Percentiles rank a stretch among this genome's conserved stretches.
phyloP scores from a whole-genome alignment of 2,329 filamentous ascomycete genomes.

The Didymella pomorum region DNA sequence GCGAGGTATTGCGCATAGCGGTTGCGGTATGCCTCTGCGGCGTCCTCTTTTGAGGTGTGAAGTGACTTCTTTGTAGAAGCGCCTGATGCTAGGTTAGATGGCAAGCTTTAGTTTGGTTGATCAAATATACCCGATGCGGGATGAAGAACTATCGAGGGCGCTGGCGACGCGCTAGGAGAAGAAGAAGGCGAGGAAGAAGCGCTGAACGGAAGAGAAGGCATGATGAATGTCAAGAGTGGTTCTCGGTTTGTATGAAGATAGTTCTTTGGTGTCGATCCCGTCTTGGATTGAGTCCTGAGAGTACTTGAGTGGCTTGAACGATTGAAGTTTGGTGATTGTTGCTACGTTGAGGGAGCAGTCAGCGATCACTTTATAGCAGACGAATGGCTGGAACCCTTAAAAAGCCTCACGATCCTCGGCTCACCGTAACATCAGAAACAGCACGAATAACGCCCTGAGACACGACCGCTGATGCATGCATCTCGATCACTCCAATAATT shows the following conservation, averaged over 20 bases:
- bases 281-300: constrained; percentile 28
- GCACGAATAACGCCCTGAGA: constrained; percentile 38
- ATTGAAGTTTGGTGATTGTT: constrained; percentile 36
- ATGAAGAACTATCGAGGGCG: constrained; percentile 52
- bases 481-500: constrained; percentile 43
- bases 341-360: constrained; percentile 37
- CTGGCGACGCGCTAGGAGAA: constrained; percentile 43
- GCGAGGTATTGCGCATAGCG: constrained; percentile 52
- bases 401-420: constrained; percentile 30
- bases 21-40: constrained; percentile 45
- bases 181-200: constrained; percentile 47
- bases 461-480: constrained; percentile 42
- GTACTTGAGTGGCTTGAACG: constrained; percentile 27
- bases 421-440: constrained; percentile 46
- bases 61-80: constrained; percentile 44
- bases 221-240: constrained; percentile 39
- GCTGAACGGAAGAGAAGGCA: constrained; percentile 51
- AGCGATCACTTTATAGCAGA: constrained; percentile 44
- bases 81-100: constrained; percentile 48
- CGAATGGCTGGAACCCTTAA: constrained; percentile 23
- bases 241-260: constrained; percentile 40
- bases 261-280: constrained; percentile 45
- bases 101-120: constrained; percentile 47
- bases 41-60: constrained; percentile 44
- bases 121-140: constrained; percentile 52